Percentiles rank a stretch among this genome's conserved stretches.
These are phyloP conservation scores for Diaporthe sp. DNA, from an alignment of 2,329 filamentous ascomycete genomes.

Conservation along the genomic window DNA sequence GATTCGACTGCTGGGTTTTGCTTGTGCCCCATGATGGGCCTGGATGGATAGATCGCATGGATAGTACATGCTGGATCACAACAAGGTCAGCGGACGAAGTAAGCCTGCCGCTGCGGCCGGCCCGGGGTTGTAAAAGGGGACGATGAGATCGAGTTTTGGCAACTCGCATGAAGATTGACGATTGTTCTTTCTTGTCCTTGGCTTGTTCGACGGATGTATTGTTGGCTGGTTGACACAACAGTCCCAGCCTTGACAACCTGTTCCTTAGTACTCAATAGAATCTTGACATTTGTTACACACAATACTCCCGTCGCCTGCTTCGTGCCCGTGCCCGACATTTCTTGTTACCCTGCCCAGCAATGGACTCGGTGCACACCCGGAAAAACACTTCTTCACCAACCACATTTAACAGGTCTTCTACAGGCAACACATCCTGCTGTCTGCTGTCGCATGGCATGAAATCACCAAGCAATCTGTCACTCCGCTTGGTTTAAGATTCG, in stretches of 20 bases:
- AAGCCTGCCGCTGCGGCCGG: constrained; percentile 38
- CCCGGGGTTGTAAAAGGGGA: constrained; percentile 29
- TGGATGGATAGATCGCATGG: constrained; percentile 17
- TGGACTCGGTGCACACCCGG: no score
- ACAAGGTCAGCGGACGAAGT: constrained; percentile 31
- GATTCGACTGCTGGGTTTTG: constrained; percentile 16
- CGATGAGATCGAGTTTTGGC: not conserved
- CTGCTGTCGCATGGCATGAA: not conserved
- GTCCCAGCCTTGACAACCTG: not conserved
- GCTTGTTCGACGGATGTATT: not conserved
- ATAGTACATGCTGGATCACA: constrained; percentile 4
- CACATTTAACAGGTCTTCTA: not conserved
- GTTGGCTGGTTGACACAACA: not conserved
- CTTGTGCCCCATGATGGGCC: not conserved
- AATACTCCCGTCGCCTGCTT: no score
- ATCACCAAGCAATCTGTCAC: not conserved
- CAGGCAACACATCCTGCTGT: not conserved
- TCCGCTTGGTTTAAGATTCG: not conserved
- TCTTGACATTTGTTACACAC: not conserved
- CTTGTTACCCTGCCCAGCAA: no score
- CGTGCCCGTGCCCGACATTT: no score
- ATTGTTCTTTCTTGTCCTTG: not conserved
- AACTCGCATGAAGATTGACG: not conserved
- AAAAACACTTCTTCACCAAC: no score
- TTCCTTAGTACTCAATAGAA: not conserved